Evolutionary conservation across 148 eudicot species (phyloP), one percentile per base, ranked within the genome.

Genomic region (Linanthus parryae): DNA sequence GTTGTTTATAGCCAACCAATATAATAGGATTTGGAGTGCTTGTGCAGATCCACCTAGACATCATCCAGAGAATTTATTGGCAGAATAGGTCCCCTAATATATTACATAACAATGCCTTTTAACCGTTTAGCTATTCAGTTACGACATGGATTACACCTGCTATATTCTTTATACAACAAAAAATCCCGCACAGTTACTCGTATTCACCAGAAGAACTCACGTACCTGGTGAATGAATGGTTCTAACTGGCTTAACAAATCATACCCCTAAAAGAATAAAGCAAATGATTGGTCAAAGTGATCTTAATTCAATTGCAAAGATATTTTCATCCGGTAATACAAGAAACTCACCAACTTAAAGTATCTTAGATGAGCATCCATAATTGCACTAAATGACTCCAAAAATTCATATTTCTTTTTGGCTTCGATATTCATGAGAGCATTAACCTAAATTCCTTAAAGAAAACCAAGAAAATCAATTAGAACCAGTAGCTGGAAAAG

Each of bases 351-450:
- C 88, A 78, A 71, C 78, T 90, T 90, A 63, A 83, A 90, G 69
- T 83, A 90, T 81, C 95, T 77, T 19, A 90, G 77, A 67, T 90
- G 97, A 51, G 92, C 92, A 83, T 90, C 97, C 97, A 90, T 90
- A 44, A 90, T 85, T 60, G 97, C 86, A 57, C 97, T 81, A 48
- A 90, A 74, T 9, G 95, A 90, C 74, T 83, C 97, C 66, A 90
- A 72, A 64, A 85, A 90, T 66, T 86, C 95, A 23, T 81, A 83
- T 59, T 90, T 90, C 84, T 85, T 90, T 68, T 90, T 90, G 26
- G 95, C 79, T 72, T 90, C 97, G 62, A 90, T 70, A 70, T 76
- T 83, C 63, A 76, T 76, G 47, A 90, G 83, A 51, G 97, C 74
- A 75, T 79, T 83, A 46, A 83, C 97, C 97, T 90, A 83, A 68